Evolutionary conservation across 2,329 filamentous ascomycete species (phyloP).

Genomic region (Ophiostoma tasmaniense): DNA sequence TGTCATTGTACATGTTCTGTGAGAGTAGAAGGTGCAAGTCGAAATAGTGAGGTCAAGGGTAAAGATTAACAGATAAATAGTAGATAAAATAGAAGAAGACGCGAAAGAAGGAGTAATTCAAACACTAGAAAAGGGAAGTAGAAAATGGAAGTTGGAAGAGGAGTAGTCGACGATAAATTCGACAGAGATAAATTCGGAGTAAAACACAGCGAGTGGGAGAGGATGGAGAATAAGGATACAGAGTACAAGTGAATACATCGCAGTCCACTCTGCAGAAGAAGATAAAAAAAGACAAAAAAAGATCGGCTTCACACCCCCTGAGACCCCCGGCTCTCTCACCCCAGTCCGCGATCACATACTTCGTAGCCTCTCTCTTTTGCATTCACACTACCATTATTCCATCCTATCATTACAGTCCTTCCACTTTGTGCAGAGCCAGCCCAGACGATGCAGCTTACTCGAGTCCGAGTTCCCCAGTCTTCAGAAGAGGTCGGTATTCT

Average conservation of each 20-base stretch:
- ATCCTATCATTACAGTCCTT: background rate
- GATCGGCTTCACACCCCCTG: background rate
- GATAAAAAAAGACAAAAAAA: background rate
- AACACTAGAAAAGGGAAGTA: too few relatives aligned
- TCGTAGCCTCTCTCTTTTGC: conserved; percentile 1
- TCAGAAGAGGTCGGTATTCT: background rate
- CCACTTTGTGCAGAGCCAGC: background rate
- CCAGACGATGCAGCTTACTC: background rate
- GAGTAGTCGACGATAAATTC: background rate
- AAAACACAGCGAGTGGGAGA: background rate
- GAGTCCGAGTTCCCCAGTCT: background rate
- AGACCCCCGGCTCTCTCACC: conserved; percentile 1
- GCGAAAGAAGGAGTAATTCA: too few relatives aligned
- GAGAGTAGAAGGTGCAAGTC: background rate
- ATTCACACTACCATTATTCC: background rate
- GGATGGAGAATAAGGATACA: background rate
- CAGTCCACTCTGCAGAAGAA: background rate
- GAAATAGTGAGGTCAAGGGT: background rate
- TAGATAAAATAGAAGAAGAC: background rate
- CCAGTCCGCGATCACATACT: background rate
- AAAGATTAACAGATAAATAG: background rate
- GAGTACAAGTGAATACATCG: background rate
- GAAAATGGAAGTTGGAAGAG: background rate
- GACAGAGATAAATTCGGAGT: background rate
- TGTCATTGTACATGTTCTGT: background rate